phyloP scores from a whole-genome alignment of 306 rosid genomes.

The Malus orientalis region DNA sequence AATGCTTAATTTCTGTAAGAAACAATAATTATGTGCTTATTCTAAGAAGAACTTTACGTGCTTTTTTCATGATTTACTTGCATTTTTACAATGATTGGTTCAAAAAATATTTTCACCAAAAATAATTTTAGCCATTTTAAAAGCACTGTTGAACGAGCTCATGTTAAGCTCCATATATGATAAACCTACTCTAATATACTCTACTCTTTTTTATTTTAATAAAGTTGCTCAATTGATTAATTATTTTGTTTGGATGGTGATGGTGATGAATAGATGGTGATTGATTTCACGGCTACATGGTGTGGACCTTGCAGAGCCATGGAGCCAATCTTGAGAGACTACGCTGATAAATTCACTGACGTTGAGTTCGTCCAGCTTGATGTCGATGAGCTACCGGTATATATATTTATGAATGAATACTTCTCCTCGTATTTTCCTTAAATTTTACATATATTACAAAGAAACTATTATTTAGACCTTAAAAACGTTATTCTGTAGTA shows the following conservation, averaged over 20 bases:
- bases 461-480: not conserved
- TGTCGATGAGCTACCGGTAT: constrained; percentile 59
- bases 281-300: constrained; percentile 80
- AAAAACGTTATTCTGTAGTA: no score
- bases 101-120: no score
- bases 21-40: no score
- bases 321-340: constrained; percentile 49
- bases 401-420: not conserved
- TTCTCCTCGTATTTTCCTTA: not conserved
- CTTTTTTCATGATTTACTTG: no score
- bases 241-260: not conserved
- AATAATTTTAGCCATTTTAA: no score
- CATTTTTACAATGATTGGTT: no score
- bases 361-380: constrained; percentile 66
- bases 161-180: no score
- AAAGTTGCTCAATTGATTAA: not conserved
- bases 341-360: constrained; percentile 45
- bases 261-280: constrained; percentile 36
- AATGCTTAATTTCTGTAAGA: no score
- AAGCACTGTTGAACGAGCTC: no score
- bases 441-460: not conserved
- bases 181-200: not conserved
- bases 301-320: constrained; percentile 73
- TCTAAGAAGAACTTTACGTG: no score
- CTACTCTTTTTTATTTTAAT: no score